Base-by-base conservation (phyloP, 108 stramenopile genomes). In the Conticribra guillardii region DNA sequence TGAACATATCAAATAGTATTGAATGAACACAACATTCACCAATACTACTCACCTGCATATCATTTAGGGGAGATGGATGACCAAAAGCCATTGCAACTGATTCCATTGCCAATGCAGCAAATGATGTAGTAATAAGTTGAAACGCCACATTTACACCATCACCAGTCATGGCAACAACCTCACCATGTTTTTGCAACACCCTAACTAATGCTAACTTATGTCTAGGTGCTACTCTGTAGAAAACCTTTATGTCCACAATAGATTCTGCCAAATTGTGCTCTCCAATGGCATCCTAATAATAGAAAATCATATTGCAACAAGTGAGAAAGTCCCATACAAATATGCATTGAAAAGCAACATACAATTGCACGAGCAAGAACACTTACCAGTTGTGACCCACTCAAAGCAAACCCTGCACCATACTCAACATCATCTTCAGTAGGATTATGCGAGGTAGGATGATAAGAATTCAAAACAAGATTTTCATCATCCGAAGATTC, bases 91-190 rank as follows among this genome's bases (percentile, higher is more conserved):
- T 97, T 16, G 96, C 89, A 29, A 98, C 63, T 9, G 96, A 88
- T 31, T 97, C 95, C 76, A 98, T 89, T 5, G 89, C 78, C 37
- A 98, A 60, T 2, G 97, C 97, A n/a, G 97, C 97, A 76, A 99
- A 89, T 0, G 94, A 93, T 28, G 99, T 98, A 46, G n/a, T n/a
- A n/a, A 84, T 84, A 27, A 99, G 72, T 79, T 99, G 97, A 71
- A 99, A 99, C 1, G 97, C 84, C 21, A 98, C 99, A 73, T 98
- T 98, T 0, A 99, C 99, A 54, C 96, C 97, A 67, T 98, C 97
- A 0, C 98, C 99, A 0, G 98, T 98, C 97, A 98, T 98, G 41
- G 96, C 98, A 32, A 98, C 98, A 54, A 98, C 92, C 47, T 97
- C 95, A 17, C 97, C 97, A 30, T 73, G 55, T 30, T 80, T 64